Conservation (phyloP, 169 alveolate species). For the Eimeria maxima region DNA sequence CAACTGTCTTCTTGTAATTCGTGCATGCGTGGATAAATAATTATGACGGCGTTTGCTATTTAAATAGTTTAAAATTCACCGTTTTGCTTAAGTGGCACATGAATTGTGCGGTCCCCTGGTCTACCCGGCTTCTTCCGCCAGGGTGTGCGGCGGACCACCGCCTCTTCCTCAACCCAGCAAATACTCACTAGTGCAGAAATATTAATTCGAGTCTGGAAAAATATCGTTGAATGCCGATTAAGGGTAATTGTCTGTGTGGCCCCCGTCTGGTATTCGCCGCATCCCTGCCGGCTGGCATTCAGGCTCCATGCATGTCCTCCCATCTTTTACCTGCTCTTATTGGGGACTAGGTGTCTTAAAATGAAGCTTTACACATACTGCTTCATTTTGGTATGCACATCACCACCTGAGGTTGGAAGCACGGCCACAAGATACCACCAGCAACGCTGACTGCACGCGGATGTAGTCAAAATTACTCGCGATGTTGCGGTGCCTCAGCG, state of each 20-base stretch:
- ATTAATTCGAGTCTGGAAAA: neutral
- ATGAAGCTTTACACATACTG: neutral
- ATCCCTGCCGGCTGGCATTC: neutral
- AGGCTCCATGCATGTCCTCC: neutral
- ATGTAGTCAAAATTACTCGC: neutral
- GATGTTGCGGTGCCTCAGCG: neutral
- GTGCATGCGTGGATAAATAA: neutral
- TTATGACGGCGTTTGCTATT: neutral
- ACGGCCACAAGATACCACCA: neutral
- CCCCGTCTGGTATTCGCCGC: neutral
- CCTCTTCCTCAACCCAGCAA: neutral
- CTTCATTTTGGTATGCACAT: neutral
- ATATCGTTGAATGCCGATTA: neutral
- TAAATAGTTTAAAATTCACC: neutral
- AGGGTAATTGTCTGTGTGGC: neutral
- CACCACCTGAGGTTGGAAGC: neutral
- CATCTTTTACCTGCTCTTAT: neutral
- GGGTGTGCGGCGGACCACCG: slow-evolving; percentile 41
- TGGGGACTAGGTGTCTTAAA: neutral
- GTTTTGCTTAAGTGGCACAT: neutral
- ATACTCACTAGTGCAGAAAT: neutral
- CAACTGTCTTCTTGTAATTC: neutral
- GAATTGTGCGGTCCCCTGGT: slow-evolving; percentile 7
- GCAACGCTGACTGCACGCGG: neutral
- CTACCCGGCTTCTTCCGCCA: neutral